Conservation (phyloP, 148 eudicot genomes). For the Bassia scoparia region DNA sequence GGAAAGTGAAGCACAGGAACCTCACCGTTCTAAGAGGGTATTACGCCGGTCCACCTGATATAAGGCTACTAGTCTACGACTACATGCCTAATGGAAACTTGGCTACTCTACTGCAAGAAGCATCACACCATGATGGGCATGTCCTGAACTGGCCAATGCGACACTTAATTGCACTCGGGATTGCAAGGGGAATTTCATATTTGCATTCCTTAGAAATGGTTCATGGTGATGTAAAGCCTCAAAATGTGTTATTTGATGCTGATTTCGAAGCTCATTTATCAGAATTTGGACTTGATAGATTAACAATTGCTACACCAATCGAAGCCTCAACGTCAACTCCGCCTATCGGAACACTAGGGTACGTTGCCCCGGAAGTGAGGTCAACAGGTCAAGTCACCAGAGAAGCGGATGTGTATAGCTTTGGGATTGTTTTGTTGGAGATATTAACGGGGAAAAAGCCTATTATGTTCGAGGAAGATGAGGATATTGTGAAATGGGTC, state of each 20-base stretch:
- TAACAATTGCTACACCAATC: constrained; percentile 39
- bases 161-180: constrained; percentile 65
- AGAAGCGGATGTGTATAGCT: constrained; percentile 69
- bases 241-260: constrained; percentile 70
- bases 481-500: constrained; percentile 79
- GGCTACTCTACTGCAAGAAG: constrained; percentile 67
- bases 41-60: constrained; percentile 58
- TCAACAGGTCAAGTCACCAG: constrained; percentile 43
- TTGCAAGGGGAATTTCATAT: constrained; percentile 61
- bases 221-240: constrained; percentile 73
- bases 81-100: constrained; percentile 87
- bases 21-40: constrained; percentile 78
- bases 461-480: constrained; percentile 64
- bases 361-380: constrained; percentile 52
- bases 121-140: constrained; percentile 78
- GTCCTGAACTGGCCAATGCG: constrained; percentile 84
- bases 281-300: constrained; percentile 57
- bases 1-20: constrained; percentile 66
- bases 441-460: constrained; percentile 63
- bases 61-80: constrained; percentile 55
- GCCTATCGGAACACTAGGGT: constrained; percentile 59
- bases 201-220: constrained; percentile 47
- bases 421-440: constrained; percentile 66
- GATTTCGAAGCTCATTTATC: constrained; percentile 83
- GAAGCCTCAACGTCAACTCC: constrained; percentile 52